phyloP scores from a whole-genome alignment of 2,329 filamentous ascomycete genomes.

The Aspergillus fischeri region DNA sequence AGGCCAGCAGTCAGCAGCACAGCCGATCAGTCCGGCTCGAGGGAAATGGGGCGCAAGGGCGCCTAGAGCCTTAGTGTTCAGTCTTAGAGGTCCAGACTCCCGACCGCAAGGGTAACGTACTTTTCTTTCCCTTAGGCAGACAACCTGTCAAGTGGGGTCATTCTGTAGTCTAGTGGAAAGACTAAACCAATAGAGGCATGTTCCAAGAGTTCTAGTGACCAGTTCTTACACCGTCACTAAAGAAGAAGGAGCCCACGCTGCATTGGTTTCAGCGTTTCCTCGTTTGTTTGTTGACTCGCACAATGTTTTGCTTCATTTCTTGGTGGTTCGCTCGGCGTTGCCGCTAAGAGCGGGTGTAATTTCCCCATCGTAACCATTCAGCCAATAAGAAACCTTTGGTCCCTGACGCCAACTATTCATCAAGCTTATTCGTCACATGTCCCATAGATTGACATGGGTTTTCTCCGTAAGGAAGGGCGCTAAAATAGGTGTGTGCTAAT shows the following conservation, averaged over 20 bases:
- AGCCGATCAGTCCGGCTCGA: background rate
- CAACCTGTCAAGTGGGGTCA: background rate
- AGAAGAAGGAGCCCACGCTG: background rate
- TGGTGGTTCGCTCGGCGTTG: background rate
- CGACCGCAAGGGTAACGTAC: background rate
- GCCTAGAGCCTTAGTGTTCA: conserved; percentile 4
- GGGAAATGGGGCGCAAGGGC: conserved; percentile 19
- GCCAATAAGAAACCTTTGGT: background rate
- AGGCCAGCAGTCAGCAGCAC: background rate
- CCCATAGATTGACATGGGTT: background rate
- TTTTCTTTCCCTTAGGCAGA: background rate
- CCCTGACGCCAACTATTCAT: background rate
- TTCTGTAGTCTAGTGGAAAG: background rate
- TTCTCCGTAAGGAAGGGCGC: background rate
- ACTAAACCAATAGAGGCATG: background rate
- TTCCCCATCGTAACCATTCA: background rate
- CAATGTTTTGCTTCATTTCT: background rate
- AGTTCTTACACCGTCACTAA: background rate
- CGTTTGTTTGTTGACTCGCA: background rate
- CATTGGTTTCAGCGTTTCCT: background rate
- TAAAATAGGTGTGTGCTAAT: background rate
- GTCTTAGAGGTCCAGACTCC: background rate
- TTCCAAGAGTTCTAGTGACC: background rate
- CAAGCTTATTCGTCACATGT: background rate
- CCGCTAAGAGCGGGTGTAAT: background rate